These are phyloP conservation scores for Coleophoma crateriformis DNA, from an alignment of 2,329 filamentous ascomycete species.

Conservation along the genomic window DNA sequence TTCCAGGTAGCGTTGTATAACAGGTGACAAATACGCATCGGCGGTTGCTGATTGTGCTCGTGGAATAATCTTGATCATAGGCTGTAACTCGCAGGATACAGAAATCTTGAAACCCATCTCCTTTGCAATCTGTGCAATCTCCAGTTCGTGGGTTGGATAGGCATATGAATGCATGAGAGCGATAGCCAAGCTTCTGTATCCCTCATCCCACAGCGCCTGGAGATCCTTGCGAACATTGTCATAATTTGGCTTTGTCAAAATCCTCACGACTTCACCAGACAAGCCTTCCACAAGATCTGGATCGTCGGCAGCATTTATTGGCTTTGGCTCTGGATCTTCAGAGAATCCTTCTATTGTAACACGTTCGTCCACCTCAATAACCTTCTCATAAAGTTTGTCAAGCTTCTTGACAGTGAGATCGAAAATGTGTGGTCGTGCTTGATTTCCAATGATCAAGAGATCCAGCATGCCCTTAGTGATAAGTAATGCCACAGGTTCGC, in stretches of 20 bases:
- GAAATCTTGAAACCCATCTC: conserved; percentile 61
- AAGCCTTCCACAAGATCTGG: conserved; percentile 51
- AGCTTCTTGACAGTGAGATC: conserved; percentile 63
- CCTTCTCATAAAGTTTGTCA: conserved; percentile 60
- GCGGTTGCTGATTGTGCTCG: conserved; percentile 60
- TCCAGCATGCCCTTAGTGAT: conserved; percentile 70
- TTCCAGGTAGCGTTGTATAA: conserved; percentile 60
- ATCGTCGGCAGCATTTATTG: conserved; percentile 36
- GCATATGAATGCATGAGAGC: conserved; percentile 65
- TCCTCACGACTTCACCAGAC: conserved; percentile 58
- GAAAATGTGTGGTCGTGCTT: conserved; percentile 67
- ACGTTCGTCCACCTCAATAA: conserved; percentile 66
- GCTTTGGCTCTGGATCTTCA: conserved; percentile 59
- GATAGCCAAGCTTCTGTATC: conserved; percentile 56
- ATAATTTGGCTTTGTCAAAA: conserved; percentile 50
- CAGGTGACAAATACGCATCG: conserved; percentile 62
- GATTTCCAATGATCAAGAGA: conserved; percentile 68
- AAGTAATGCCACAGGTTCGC: conserved; percentile 63
- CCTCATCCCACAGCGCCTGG: conserved; percentile 49
- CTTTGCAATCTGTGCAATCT: conserved; percentile 54
- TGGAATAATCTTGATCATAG: conserved; percentile 63
- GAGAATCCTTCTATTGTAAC: conserved; percentile 67
- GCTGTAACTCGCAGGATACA: conserved; percentile 59
- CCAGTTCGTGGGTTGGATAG: conserved; percentile 56
- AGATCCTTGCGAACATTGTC: conserved; percentile 30